Conservation (phyloP, 2,329 filamentous ascomycete genomes). For the Teratosphaeria destructans region DNA sequence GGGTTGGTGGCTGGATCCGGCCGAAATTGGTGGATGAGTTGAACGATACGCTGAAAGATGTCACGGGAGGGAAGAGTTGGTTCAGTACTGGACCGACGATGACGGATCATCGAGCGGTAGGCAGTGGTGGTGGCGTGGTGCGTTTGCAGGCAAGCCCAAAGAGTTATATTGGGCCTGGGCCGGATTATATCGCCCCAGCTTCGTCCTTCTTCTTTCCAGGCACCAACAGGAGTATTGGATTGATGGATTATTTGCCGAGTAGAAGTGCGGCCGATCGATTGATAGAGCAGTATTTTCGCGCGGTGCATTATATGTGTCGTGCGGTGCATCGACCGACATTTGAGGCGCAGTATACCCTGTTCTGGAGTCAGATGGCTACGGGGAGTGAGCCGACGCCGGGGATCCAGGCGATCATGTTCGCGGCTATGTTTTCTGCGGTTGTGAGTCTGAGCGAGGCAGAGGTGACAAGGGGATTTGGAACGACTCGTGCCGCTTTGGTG, state of each 20-base stretch:
- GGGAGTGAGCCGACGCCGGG: conserved; percentile 54
- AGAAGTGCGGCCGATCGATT: conserved; percentile 50
- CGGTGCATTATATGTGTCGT: conserved; percentile 59
- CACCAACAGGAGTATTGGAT: conserved; percentile 35
- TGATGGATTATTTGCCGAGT: conserved; percentile 53
- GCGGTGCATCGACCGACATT: conserved; percentile 59
- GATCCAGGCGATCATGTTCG: conserved; percentile 58
- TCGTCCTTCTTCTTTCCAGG: conserved; percentile 57
- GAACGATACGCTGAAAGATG: conserved; percentile 22
- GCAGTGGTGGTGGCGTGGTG: conserved; percentile 1
- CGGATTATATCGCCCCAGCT: conserved; percentile 56
- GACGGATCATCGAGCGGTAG: conserved; percentile 10
- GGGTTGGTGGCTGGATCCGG: conserved; percentile 61
- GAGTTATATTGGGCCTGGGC: conserved; percentile 52
- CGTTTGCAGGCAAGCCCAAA: conserved; percentile 21
- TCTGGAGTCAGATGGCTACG: conserved; percentile 52
- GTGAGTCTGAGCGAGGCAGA: conserved; percentile 53
- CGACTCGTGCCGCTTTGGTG: conserved; percentile 47
- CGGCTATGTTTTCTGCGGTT: conserved; percentile 57
- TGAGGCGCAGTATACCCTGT: conserved; percentile 51
- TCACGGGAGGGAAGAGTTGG: conserved; percentile 17
- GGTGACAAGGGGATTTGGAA: conserved; percentile 44
- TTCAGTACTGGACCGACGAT: conserved; percentile 7
- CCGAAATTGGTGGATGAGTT: conserved; percentile 63
- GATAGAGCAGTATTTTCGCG: conserved; percentile 55